Evolutionary conservation across 805 yeast genomes (phyloP).

Genomic region (Danielia oregonensis): DNA sequence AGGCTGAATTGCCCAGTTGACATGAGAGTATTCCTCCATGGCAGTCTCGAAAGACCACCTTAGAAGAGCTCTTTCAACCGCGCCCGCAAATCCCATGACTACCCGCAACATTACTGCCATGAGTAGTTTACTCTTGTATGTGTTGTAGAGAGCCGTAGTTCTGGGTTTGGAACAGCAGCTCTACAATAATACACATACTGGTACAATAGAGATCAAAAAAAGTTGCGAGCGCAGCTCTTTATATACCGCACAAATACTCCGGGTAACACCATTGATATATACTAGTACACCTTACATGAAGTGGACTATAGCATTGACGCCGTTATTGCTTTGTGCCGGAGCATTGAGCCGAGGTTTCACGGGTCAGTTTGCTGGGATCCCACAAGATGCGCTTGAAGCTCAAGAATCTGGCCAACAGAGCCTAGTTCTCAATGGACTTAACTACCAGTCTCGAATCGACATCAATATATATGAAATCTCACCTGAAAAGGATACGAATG

Average conservation of each 20-base stretch:
- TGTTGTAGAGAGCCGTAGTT: constrained; percentile 48
- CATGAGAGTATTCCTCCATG: constrained; percentile 12
- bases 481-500: neutral
- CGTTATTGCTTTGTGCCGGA: neutral
- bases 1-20: constrained; percentile 41
- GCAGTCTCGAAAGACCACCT: constrained; percentile 4
- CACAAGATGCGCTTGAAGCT: constrained; percentile 17
- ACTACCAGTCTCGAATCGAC: constrained; percentile 30
- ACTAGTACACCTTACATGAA: constrained; percentile 1
- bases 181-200: constrained; percentile 50
- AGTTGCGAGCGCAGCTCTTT: no score
- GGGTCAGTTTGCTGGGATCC: constrained; percentile 29
- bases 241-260: no score
- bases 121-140: constrained; percentile 44
- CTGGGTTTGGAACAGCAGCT: constrained; percentile 37
- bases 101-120: constrained; percentile 21
- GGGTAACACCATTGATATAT: constrained; percentile 19
- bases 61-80: constrained; percentile 18
- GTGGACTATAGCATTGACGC: neutral
- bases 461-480: constrained; percentile 16
- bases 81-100: constrained; percentile 43
- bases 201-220: constrained; percentile 36
- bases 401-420: constrained; percentile 5
- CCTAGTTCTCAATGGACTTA: constrained; percentile 30
- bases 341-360: constrained; percentile 9